A percentile compares a stretch with the other conserved stretches of the same genome.
These are phyloP conservation scores for Clarireedia homoeocarpa DNA, from an alignment of 2,329 filamentous ascomycete species.

Conservation along the genomic window DNA sequence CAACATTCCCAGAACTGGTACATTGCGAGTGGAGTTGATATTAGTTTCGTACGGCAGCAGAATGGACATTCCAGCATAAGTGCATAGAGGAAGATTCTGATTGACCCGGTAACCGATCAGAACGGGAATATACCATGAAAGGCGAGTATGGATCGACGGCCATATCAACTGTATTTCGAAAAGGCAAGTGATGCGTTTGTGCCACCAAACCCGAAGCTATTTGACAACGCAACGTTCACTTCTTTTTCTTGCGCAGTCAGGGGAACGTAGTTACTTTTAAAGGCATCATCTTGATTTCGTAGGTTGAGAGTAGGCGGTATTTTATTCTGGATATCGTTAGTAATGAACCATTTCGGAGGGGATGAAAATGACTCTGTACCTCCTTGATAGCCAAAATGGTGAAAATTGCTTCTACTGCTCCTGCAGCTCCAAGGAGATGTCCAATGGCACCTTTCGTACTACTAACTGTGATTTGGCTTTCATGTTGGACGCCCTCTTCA, in stretches of 20 bases:
- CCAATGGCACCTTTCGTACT: constrained; percentile 92
- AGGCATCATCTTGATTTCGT: constrained; percentile 53
- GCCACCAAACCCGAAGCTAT: constrained; percentile 96
- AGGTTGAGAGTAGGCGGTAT: constrained; percentile 87
- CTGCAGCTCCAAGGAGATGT: constrained; percentile 84
- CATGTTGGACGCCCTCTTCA: constrained; percentile 53
- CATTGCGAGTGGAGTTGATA: constrained; percentile 12
- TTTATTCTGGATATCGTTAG: constrained; percentile 46
- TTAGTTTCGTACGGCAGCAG: constrained; percentile 9
- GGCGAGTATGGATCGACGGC: neutral
- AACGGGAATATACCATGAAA: neutral
- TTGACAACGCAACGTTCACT: constrained; percentile 73
- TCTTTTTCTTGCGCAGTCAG: constrained; percentile 59
- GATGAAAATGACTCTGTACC: constrained; percentile 43
- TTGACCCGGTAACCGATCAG: neutral
- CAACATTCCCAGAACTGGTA: constrained; percentile 13
- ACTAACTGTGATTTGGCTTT: constrained; percentile 69
- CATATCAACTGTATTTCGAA: constrained; percentile 23
- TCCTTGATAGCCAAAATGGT: constrained; percentile 70
- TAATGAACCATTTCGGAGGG: constrained; percentile 3
- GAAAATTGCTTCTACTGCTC: constrained; percentile 84
- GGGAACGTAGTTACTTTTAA: constrained; percentile 81
- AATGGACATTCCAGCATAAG: neutral
- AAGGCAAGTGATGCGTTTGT: constrained; percentile 91
- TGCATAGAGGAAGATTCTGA: neutral